A percentile compares a stretch with the other conserved stretches of the same genome.
Conservation (phyloP, 75 land plant genomes). For the Pinus taeda region DNA sequence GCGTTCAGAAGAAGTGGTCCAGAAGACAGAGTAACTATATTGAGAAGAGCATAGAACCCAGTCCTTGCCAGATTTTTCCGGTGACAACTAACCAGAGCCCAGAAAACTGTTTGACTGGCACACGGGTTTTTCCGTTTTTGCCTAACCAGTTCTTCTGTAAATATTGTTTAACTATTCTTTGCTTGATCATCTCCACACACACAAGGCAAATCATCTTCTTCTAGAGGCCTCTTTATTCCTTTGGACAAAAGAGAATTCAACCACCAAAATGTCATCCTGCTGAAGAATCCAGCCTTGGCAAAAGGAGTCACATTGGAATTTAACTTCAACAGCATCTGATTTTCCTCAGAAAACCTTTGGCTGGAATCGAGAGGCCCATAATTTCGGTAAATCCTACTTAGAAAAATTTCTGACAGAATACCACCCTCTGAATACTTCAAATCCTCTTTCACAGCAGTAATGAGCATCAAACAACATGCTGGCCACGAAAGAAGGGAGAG, state of each 20-base stretch:
- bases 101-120: conserved; percentile 9
- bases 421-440: not conserved
- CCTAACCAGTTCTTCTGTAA: conserved; percentile 28
- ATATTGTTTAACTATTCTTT: conserved; percentile 8
- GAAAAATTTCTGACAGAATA: not conserved
- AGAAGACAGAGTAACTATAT: conserved; percentile 26
- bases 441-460: not conserved
- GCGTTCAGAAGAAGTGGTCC: conserved; percentile 38
- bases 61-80: conserved; percentile 21
- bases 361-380: not conserved
- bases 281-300: conserved; percentile 34
- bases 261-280: conserved; percentile 35
- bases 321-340: not conserved
- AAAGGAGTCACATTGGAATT: conserved; percentile 30
- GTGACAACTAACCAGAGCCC: conserved; percentile 12
- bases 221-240: conserved; percentile 27
- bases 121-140: conserved; percentile 12
- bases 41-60: conserved; percentile 18
- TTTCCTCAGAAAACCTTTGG: not conserved
- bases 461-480: not conserved
- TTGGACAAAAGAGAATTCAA: conserved; percentile 24
- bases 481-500: not conserved
- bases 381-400: not conserved
- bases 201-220: conserved; percentile 30
- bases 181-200: conserved; percentile 23